Evolutionary conservation across 306 rosid genomes (phyloP), one percentile per base, ranked within the genome.

Genomic region (Fagus crenata): DNA sequence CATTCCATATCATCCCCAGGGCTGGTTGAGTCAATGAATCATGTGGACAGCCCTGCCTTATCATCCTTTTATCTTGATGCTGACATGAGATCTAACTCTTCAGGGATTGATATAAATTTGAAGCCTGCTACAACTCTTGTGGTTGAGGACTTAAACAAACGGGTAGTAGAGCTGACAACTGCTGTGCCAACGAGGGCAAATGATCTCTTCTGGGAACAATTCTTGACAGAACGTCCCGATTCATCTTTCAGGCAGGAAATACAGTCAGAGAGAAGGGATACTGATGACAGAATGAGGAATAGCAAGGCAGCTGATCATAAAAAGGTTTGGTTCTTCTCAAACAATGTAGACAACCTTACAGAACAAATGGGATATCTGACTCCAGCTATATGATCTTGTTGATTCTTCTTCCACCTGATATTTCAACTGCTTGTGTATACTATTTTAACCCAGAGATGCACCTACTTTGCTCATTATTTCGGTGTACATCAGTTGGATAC

Each of bases 131-230:
- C 33, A 32, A 71, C 61, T 35, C 71, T 42, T n/a, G 59, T 43
- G 49, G 54, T 39, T 40, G 78, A 74, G 31, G 63, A 32, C n/a
- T 37, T 35, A 37, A 63, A 78, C 14, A 74, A 60, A 9, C 28
- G 4, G 43, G 80, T 9, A 28, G 82, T 11, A 17, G 60, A 64
- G 39, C 11, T 32, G 49, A 7, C 35, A 33, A 59, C 11, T 1
- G 60, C 35, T 9, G 41, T 15, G 63, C 74, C 83, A 41, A 49
- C 80, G 17, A 56, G 41, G n/a, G 72, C 67, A 36, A 83, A 83
- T 56, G 84, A 83, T 67, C 61, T 75, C 43, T 83, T 83, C 67
- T 83, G 86, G 86, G 86, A 83, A 43, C 84, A 83, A 39, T 83
- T 83, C 77, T 58, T 83, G 54, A 83, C 86, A 31, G 86, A 83